Evolutionary conservation across 139 green algal genomes (phyloP), one percentile per base, ranked within the genome.

Genomic region (Volvox africanus): DNA sequence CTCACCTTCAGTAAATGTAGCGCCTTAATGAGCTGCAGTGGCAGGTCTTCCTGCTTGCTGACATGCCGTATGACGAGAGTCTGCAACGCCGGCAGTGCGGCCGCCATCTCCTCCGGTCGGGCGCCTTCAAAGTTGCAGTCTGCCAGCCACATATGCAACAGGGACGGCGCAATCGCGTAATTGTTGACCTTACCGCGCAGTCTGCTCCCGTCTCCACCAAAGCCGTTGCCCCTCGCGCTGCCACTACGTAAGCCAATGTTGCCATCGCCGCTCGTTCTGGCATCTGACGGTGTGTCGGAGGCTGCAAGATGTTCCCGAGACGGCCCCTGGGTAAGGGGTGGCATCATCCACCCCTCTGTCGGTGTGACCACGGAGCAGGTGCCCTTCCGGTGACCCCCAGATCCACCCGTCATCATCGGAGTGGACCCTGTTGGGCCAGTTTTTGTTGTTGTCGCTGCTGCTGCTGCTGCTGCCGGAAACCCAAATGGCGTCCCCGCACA

Each of bases 101-200:
- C 61, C 20, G 35, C 55, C 86, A 90, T 55, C 73, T 50, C 32
- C 30, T 35, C 55, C 28, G 86, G 73, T 9, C 5, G 19, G 14
- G 75, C 85, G 36, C 85, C 85, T 35, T 68, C 16, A 2, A 89
- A 44, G 28, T 89, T 89, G 85, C 85, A 89, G 85, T 89, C 85
- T 50, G 85, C 85, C 85, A 89, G 44, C 85, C 85, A 89, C 69
- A 89, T 37, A 68, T 89, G 85, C 14, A 61, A 13, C 69, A 89
- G 85, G 12, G 85, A 67, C 18, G 85, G 37, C 9, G 69, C 44
- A n/a, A 89, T 33, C 78, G 78, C 14, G 62, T 20, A 36, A 55
- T 16, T 21, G 30, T 14, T 20, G 35, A 55, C 44, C 44, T 9
- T 55, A 55, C 44, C 44, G 44, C 44, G 44, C 44, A 55, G 44